Conservation (phyloP, 2,329 filamentous ascomycete genomes). For the Botrytis elliptica region DNA sequence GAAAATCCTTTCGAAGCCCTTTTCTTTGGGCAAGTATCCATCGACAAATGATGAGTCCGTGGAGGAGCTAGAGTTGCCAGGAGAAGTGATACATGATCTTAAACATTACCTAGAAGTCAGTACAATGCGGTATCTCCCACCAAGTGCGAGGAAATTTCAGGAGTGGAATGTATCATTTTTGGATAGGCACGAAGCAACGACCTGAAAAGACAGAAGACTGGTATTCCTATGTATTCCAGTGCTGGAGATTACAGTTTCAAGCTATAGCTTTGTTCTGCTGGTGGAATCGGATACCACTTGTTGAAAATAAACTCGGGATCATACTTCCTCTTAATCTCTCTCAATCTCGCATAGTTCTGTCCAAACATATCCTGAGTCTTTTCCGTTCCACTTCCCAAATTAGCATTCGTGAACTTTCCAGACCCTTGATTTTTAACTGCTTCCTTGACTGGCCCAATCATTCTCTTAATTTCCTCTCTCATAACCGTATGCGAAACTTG, state of each 20-base stretch:
- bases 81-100: slow-evolving; percentile 49
- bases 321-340: not conserved
- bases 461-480: not conserved
- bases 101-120: slow-evolving; percentile 43
- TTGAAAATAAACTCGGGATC: slow-evolving; percentile 2
- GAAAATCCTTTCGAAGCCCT: slow-evolving; percentile 35
- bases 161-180: slow-evolving; percentile 68
- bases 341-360: not conserved
- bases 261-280: not conserved
- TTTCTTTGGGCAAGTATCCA: slow-evolving; percentile 23
- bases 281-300: not conserved
- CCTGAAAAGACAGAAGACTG: not conserved
- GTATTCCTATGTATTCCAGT: not conserved
- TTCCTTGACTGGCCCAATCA: not conserved
- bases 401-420: not conserved
- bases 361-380: not conserved
- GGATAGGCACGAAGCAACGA: slow-evolving; percentile 50
- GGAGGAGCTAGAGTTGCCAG: slow-evolving; percentile 58
- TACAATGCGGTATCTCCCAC: slow-evolving; percentile 51
- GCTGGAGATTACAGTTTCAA: not conserved
- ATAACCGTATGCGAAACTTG: not conserved
- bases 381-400: not conserved
- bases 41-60: slow-evolving; percentile 38
- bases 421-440: not conserved
- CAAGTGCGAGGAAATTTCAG: slow-evolving; percentile 55